A percentile compares a stretch with the other conserved stretches of the same genome.
Conservation (phyloP, 805 yeast genomes). For the Clavispora fructus region DNA sequence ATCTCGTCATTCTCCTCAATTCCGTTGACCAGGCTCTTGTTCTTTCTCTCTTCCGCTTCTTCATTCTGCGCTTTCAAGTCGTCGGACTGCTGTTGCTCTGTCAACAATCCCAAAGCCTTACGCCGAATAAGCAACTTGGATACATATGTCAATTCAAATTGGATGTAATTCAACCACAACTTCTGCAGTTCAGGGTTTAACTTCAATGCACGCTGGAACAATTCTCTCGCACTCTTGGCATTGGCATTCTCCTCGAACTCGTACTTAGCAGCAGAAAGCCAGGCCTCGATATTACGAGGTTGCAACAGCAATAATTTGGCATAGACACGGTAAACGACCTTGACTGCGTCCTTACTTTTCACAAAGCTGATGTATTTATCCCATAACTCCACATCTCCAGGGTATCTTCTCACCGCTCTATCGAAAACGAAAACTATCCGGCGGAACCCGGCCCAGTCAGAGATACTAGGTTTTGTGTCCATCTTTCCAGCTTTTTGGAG, state of each 20-base stretch:
- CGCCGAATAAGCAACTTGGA: constrained; percentile 81
- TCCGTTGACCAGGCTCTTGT: constrained; percentile 12
- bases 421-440: constrained; percentile 79
- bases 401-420: constrained; percentile 75
- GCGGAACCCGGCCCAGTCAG: constrained; percentile 84
- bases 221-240: constrained; percentile 80
- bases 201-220: constrained; percentile 79
- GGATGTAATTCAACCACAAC: constrained; percentile 82
- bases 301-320: constrained; percentile 76
- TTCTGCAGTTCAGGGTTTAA: constrained; percentile 69
- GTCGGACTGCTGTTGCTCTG: constrained; percentile 62
- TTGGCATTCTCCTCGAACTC: constrained; percentile 87
- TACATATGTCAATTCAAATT: constrained; percentile 81
- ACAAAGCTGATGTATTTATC: constrained; percentile 64
- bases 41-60: constrained; percentile 29
- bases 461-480: constrained; percentile 57
- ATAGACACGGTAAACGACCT: constrained; percentile 69
- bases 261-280: constrained; percentile 93
- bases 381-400: constrained; percentile 78
- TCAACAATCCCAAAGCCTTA: constrained; percentile 70
- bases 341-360: constrained; percentile 61
- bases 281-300: constrained; percentile 84
- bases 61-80: constrained; percentile 33
- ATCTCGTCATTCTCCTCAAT: constrained; percentile 28
- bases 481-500: constrained; percentile 50